Percentiles rank a stretch among this genome's conserved stretches.
Conservation (phyloP, 768 basidiomycete species). For the Tubosaeta sp. region DNA sequence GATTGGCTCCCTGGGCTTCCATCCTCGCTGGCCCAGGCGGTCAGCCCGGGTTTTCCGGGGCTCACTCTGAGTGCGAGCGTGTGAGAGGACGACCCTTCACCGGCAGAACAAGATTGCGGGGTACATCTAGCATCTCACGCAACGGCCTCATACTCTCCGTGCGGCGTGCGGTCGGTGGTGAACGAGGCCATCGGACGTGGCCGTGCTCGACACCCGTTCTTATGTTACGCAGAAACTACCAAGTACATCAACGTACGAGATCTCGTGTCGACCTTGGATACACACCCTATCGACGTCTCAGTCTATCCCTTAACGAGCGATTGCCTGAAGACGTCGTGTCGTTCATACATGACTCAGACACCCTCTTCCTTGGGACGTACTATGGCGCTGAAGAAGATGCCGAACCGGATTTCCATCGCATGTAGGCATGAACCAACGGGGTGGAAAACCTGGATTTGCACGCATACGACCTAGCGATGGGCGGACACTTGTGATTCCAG, state of each 20-base stretch:
- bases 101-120: constrained; percentile 65
- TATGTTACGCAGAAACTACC: no score
- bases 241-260: constrained; percentile 63
- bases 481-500: constrained; percentile 54
- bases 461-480: constrained; percentile 52
- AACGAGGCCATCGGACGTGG: constrained; percentile 52
- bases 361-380: constrained; percentile 54
- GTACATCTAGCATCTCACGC: constrained; percentile 34
- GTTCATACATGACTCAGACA: constrained; percentile 49
- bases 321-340: constrained; percentile 48
- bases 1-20: constrained; percentile 49
- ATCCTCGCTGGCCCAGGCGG: constrained; percentile 46
- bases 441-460: constrained; percentile 56
- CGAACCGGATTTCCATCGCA: constrained; percentile 45
- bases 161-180: constrained; percentile 34
- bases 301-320: constrained; percentile 34
- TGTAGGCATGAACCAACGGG: constrained; percentile 64
- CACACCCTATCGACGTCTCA: constrained; percentile 36
- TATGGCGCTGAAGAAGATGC: constrained; percentile 41
- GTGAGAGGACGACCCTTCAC: constrained; percentile 57
- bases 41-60: constrained; percentile 41
- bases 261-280: constrained; percentile 39
- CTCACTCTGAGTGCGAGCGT: constrained; percentile 36
- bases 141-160: constrained; percentile 28
- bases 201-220: not conserved